Percentiles rank a stretch among this genome's conserved stretches.
Evolutionary conservation across 2,329 filamentous ascomycete species (phyloP).

Genomic region (Malbranchea cinnamomea): DNA sequence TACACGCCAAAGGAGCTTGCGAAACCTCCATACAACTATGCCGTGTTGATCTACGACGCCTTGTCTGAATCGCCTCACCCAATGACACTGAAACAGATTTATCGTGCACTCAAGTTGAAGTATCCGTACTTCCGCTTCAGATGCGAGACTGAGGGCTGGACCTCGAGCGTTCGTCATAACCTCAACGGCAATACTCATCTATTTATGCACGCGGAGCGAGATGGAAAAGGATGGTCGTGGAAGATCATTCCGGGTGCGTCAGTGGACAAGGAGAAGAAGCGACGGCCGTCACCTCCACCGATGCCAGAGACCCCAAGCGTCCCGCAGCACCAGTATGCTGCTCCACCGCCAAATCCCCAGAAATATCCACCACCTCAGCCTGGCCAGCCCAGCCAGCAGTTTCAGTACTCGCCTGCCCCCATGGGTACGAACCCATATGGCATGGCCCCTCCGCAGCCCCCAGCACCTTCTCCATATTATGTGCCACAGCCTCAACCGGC

Average conservation of each 20-base stretch:
- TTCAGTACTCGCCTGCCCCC: conserved; percentile 12
- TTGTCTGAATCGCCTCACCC: conserved; percentile 41
- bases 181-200: conserved; percentile 40
- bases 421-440: conserved; percentile 3
- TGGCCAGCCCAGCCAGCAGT: too few relatives aligned
- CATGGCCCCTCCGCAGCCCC: conserved; percentile 7
- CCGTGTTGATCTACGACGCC: conserved; percentile 48
- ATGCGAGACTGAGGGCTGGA: conserved; percentile 50
- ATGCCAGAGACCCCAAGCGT: conserved; percentile 14
- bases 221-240: conserved; percentile 51
- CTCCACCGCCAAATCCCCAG: conserved; percentile 9
- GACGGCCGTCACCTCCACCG: conserved; percentile 31
- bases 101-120: conserved; percentile 46
- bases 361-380: conserved; percentile 11
- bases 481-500: conserved; percentile 9
- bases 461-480: conserved; percentile 4
- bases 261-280: conserved; percentile 44
- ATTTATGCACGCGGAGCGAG: conserved; percentile 45
- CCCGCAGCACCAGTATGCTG: conserved; percentile 12
- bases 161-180: conserved; percentile 52
- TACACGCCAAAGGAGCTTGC: conserved; percentile 49
- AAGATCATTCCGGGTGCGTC: conserved; percentile 43
- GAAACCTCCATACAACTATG: conserved; percentile 47
- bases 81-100: conserved; percentile 52
- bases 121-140: conserved; percentile 48